These are phyloP conservation scores for Logfia minima DNA, from an alignment of 129 eudicot genomes.

Conservation along the genomic window DNA sequence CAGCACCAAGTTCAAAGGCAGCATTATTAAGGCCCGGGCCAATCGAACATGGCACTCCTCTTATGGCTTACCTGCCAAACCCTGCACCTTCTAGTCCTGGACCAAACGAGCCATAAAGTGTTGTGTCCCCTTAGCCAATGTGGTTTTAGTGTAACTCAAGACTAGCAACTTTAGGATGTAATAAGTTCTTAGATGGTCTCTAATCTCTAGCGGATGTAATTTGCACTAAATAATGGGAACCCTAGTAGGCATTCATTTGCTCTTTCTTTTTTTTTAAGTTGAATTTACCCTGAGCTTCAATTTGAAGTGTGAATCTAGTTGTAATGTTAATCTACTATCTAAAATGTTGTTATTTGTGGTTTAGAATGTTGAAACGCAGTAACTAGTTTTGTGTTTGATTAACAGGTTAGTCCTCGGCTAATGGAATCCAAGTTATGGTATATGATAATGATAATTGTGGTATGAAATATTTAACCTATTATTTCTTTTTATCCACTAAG, in stretches of 20 bases:
- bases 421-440: not conserved
- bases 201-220: not conserved
- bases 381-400: conserved; percentile 11
- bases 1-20: conserved; percentile 70
- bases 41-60: conserved; percentile 74
- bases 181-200: conserved; percentile 2
- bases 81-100: conserved; percentile 61
- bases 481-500: not conserved
- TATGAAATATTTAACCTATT: not conserved
- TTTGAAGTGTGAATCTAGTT: conserved; percentile 12
- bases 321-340: not conserved
- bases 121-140: conserved; percentile 27
- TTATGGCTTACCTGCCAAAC: conserved; percentile 72
- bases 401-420: not conserved
- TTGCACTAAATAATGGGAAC: conserved; percentile 12
- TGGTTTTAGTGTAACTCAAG: conserved; percentile 13
- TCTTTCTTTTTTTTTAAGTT: not conserved
- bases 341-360: not conserved
- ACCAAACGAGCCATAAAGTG: conserved; percentile 38
- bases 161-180: conserved; percentile 26
- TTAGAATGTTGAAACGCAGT: conserved; percentile 7
- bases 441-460: no score
- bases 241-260: conserved; percentile 19
- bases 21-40: conserved; percentile 70
- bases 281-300: conserved; percentile 15